Evolutionary conservation across 2,329 filamentous ascomycete genomes (phyloP), one percentile per base, ranked within the genome.

Genomic region (Phoma herbarum): DNA sequence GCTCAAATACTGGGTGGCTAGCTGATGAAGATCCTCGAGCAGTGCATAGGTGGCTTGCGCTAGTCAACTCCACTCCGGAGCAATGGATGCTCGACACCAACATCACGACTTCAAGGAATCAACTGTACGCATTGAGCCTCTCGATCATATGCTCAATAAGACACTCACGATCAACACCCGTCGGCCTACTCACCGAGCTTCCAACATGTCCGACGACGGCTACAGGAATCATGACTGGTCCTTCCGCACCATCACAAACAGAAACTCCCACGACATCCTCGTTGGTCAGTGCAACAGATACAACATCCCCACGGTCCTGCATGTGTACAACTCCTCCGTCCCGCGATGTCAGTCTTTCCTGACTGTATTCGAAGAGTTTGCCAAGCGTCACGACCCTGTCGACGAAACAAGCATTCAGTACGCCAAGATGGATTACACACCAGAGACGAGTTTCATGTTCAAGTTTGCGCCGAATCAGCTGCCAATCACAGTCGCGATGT

Each of bases 1-100:
- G 18, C 18, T 31, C 18, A 46, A 5, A 5, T 6, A 41, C 37
- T 41, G 16, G 10, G 14, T 31, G 20, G 16, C 16, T 25, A 22
- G 22, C 16, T 25, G 29, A 37, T 26, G 28, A 41, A 45, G 41
- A 29, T 44, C 43, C 18, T 37, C 42, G 7, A 39, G 41, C 29
- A 35, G 14, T n/a, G 29, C 51, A 29, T 39, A 11, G 14, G 42
- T 52, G 29, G 51, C 42, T 22, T 41, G 25, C 42, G 35, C 51
- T 53, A 46, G 42, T 39, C 8, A 23, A 16, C 51, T 52, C 50
- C 50, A 29, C 50, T 41, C 33, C 42, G 42, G 51, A 39, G 51
- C 29, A 53, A 46, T 8, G 42, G 31, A 39, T 46, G 20, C 33
- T 41, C 18, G 2, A 26, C 2, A 23, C 18, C 29, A 53, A 28